Evolutionary conservation across 2,329 filamentous ascomycete species (phyloP), one percentile per base, ranked within the genome.

Genomic region (Geoglossum cookeanum): DNA sequence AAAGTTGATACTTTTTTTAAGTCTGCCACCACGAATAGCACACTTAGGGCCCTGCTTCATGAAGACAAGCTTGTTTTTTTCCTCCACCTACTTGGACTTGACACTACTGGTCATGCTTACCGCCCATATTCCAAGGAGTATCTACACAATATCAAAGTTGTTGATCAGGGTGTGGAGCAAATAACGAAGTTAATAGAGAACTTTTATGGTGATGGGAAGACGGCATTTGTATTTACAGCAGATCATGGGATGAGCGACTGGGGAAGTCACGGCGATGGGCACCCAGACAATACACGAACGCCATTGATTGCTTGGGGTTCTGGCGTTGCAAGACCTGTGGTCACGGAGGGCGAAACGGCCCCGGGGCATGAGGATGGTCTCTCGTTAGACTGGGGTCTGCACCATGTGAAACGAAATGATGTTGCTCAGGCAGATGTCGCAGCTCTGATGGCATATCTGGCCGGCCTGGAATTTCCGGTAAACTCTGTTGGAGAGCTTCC

Each of bases 181-280:
- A 84, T 95, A 55, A 84, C 85, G 0, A 77, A 85, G 61, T 67
- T 95, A 57, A 83, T 96, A 55, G 81, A 94, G 39, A 78, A 84
- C 11, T 98, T 97, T 67, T 98, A 96, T 65, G 76, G 72, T 63
- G 80, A 81, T 61, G 84, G 79, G 57, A 83, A 92, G 68, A 97
- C 92, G 0, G 88, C 94, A 0, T 98, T 91, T 67, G 80, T 98
- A 15, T 98, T 98, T 67, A 98, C 94, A 1, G 92, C 92, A 6
- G 92, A 98, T 66, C 92, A 98, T 68, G 92, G 92, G 17, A 98
- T 98, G 92, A 97, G 88, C 66, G 92, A 98, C 69, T 96, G 86
- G 84, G 92, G 94, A n/a, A 97, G 90, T 64, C 94, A 98, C 68
- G 94, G 94, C 42, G 92, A 98, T 68, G 92, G 92, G 6, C 90